Evolutionary conservation across 2,329 filamentous ascomycete species (phyloP).

Genomic region (Sarocladium strictum): DNA sequence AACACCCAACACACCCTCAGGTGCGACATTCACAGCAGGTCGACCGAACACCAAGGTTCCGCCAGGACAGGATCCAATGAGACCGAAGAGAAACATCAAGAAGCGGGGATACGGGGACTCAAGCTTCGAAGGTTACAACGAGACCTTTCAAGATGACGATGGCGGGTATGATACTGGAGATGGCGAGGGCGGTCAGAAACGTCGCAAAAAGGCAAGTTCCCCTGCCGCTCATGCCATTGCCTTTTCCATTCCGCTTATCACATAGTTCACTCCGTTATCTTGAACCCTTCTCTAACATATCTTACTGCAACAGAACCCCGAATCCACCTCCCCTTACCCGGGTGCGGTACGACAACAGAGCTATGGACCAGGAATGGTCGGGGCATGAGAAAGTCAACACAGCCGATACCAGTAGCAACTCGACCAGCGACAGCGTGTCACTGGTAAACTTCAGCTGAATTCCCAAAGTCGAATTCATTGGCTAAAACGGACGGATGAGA

Average conservation of each 20-base stretch:
- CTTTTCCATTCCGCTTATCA: background rate
- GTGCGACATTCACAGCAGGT: slow-evolving; percentile 24
- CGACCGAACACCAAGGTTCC: slow-evolving; percentile 9
- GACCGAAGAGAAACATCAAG: slow-evolving; percentile 61
- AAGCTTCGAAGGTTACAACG: slow-evolving; percentile 69
- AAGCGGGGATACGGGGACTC: slow-evolving; percentile 72
- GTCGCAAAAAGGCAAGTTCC: slow-evolving; percentile 55
- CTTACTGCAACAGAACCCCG: slow-evolving; percentile 36
- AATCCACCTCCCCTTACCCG: slow-evolving; percentile 35
- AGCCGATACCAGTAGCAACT: background rate
- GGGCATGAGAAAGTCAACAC: slow-evolving; percentile 34
- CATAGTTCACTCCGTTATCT: background rate
- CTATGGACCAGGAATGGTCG: slow-evolving; percentile 54
- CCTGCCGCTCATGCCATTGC: background rate
- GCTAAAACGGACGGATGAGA: background rate
- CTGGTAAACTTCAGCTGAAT: background rate
- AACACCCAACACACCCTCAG: slow-evolving; percentile 46
- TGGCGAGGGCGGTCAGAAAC: slow-evolving; percentile 59
- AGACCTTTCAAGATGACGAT: slow-evolving; percentile 66
- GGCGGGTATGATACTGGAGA: slow-evolving; percentile 66
- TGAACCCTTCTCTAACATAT: slow-evolving; percentile 31
- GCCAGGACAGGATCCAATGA: slow-evolving; percentile 37
- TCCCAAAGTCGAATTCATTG: background rate
- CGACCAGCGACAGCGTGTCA: background rate
- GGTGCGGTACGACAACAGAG: slow-evolving; percentile 42